Conservation (phyloP, 2,329 filamentous ascomycete species). For the Helminthosporium solani region DNA sequence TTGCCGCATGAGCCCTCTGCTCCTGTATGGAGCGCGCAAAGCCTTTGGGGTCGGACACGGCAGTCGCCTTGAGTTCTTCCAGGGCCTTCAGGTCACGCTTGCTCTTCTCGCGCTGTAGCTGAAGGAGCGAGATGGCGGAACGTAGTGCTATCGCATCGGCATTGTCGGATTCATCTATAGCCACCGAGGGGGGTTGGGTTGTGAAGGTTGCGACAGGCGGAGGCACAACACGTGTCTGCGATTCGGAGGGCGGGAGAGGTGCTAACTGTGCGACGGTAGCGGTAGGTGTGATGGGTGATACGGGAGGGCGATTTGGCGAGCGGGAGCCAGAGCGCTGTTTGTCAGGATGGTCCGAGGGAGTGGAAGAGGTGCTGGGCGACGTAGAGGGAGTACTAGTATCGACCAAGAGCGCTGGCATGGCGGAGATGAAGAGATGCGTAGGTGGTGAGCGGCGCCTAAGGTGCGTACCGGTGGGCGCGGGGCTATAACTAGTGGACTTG, state of each 20-base stretch:
- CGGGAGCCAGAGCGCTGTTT: constrained; percentile 29
- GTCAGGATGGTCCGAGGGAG: constrained; percentile 25
- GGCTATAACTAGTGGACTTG: background rate
- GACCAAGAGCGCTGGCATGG: constrained; percentile 42
- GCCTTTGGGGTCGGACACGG: constrained; percentile 67
- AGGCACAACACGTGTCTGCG: constrained; percentile 27
- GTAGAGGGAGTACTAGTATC: constrained; percentile 26
- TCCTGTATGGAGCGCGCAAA: constrained; percentile 69
- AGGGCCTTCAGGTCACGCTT: constrained; percentile 72
- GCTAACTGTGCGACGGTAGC: constrained; percentile 38
- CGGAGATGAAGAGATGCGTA: constrained; percentile 18
- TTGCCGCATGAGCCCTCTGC: constrained; percentile 51
- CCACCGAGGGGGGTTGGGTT: constrained; percentile 45
- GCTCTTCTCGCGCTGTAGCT: constrained; percentile 80
- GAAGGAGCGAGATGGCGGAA: constrained; percentile 81
- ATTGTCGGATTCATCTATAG: constrained; percentile 59
- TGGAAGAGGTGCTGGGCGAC: background rate
- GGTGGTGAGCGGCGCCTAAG: background rate
- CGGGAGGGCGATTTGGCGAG: constrained; percentile 41
- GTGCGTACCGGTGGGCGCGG: background rate
- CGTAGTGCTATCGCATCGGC: constrained; percentile 85
- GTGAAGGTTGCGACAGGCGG: constrained; percentile 41
- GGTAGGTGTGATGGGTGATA: constrained; percentile 45
- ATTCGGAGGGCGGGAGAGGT: constrained; percentile 26
- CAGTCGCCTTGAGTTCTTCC: constrained; percentile 67